Conservation (phyloP, 768 basidiomycete species). For the Collybia nuda region DNA sequence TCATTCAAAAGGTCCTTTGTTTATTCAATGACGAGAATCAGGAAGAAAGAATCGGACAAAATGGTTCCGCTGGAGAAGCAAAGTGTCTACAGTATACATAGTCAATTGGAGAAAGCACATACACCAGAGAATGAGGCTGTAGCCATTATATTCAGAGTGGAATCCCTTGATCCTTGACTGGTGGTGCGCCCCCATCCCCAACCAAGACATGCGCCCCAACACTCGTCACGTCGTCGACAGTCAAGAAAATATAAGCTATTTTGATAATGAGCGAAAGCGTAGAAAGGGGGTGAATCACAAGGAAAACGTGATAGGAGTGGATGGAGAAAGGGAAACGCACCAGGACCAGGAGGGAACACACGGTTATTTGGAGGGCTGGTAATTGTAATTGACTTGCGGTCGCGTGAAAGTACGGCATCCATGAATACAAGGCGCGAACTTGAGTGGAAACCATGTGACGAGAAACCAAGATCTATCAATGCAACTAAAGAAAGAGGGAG, state of each 20-base stretch:
- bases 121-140: too few species aligned
- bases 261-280: slow-evolving; percentile 5
- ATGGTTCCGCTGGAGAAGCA: too few species aligned
- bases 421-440: slow-evolving; percentile 37
- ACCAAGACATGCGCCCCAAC: slow-evolving; percentile 34
- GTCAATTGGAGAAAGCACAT: too few species aligned
- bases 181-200: slow-evolving; percentile 35
- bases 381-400: slow-evolving; percentile 31
- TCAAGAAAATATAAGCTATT: slow-evolving; percentile 25
- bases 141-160: slow-evolving; percentile 1
- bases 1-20: too few species aligned
- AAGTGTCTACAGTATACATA: too few species aligned
- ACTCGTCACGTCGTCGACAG: slow-evolving; percentile 32
- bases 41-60: too few species aligned
- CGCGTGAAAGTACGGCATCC: slow-evolving; percentile 26
- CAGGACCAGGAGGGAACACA: slow-evolving; percentile 41
- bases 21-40: too few species aligned
- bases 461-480: slow-evolving; percentile 39
- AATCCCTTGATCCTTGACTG: slow-evolving; percentile 32
- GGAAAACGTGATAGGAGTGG: not conserved
- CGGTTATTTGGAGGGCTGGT: slow-evolving; percentile 33
- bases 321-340: slow-evolving; percentile 21
- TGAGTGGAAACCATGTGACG: slow-evolving; percentile 28
- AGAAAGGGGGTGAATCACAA: not conserved
- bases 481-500: slow-evolving; percentile 27